Base-by-base conservation (phyloP, 306 rosid genomes). In the Crotalaria pallida region DNA sequence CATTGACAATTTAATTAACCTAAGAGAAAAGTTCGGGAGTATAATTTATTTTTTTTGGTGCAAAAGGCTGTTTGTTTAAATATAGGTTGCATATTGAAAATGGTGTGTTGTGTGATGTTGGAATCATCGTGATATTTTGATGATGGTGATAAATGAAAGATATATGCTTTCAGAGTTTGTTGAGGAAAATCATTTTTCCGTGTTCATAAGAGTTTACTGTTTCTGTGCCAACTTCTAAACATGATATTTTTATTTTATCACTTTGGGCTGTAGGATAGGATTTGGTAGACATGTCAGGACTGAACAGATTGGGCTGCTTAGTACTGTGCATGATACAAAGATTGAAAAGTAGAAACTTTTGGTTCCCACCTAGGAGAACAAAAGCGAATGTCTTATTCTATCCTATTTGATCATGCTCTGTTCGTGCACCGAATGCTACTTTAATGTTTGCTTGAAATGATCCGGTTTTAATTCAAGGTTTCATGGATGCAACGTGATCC, bases 21-120 rank as follows among this genome's bases (percentile, higher is more conserved):
- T n/a, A n/a, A n/a, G n/a, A n/a, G n/a, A n/a, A n/a, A n/a, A n/a
- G n/a, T n/a, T n/a, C n/a, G n/a, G n/a, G n/a, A n/a, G n/a, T n/a
- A n/a, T n/a, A n/a, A n/a, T n/a, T n/a, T n/a, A n/a, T 26, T 29
- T 9, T 17, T 6, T 38, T 33, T 8, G 82, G 71, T 57, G 71
- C 62, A 66, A 69, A 65, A 38, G 56, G 77, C 65, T 74, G 61
- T 57, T 8, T 55, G 43, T 84, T 71, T 64, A 51, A 47, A 67
- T 48, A 22, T 67, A 7, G 58, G 71, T 51, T 67, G 62, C 21
- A 58, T 19, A 62, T 21, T 27, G 29, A 36, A 69, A 16, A 59
- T 53, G 72, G 56, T 33, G 41, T 38, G 34, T 18, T 62, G 49
- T 74, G 65, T 51, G 79, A 47, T 64, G 44, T 78, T 71, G 66